Conservation (phyloP, 2,329 filamentous ascomycete species). For the Phialophora tarda region DNA sequence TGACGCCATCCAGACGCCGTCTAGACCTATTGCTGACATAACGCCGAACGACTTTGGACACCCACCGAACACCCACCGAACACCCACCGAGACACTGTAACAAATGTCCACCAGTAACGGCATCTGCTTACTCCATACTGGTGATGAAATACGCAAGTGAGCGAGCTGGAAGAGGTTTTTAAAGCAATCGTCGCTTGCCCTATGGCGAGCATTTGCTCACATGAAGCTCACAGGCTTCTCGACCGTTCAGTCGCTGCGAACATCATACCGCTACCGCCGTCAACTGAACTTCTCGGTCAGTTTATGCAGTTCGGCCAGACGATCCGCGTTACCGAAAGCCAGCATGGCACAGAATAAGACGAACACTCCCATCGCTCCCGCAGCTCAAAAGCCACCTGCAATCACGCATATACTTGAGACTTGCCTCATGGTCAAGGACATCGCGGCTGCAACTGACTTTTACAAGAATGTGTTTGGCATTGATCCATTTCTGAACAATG, state of each 20-base stretch:
- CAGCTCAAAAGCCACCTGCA: conserved; percentile 31
- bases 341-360: neutral
- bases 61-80: no score
- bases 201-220: neutral
- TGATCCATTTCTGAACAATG: conserved; percentile 37
- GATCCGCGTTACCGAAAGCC: neutral
- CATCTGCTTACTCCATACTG: neutral
- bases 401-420: conserved; percentile 43
- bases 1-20: neutral
- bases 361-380: neutral
- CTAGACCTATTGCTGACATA: neutral
- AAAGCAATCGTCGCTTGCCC: neutral
- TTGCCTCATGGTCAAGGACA: conserved; percentile 41
- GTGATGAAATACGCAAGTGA: neutral
- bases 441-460: conserved; percentile 39
- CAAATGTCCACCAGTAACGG: neutral
- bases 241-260: neutral
- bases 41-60: no score
- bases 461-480: conserved; percentile 40
- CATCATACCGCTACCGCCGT: neutral
- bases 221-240: neutral
- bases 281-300: neutral
- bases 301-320: neutral
- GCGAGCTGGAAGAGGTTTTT: neutral
- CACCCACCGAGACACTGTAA: no score